Percentiles rank a stretch among this genome's conserved stretches.
These are phyloP conservation scores for Trametopsis cervina DNA, from an alignment of 768 basidiomycete genomes.

Conservation along the genomic window DNA sequence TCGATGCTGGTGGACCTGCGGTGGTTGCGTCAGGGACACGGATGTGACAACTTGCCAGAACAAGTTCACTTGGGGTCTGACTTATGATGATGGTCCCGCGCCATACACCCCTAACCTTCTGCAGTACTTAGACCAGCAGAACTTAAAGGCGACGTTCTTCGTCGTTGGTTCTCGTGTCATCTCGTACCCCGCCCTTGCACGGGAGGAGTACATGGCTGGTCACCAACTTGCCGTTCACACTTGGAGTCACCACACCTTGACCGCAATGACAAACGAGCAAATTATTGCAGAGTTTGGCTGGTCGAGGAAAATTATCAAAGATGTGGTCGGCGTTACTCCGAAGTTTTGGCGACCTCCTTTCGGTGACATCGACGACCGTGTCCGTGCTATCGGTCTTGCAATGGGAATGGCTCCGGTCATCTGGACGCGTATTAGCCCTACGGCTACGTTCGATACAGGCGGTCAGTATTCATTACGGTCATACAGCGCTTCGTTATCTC, in stretches of 20 bases:
- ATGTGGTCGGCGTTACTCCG: conserved; percentile 72
- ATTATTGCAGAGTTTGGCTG: conserved; percentile 88
- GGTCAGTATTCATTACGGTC: conserved; percentile 29
- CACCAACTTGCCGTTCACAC: conserved; percentile 75
- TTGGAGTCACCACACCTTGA: conserved; percentile 69
- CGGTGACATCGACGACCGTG: conserved; percentile 80
- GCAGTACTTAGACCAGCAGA: conserved; percentile 52
- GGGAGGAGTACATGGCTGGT: conserved; percentile 66
- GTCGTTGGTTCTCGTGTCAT: conserved; percentile 77
- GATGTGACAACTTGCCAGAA: conserved; percentile 76
- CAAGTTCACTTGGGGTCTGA: conserved; percentile 49
- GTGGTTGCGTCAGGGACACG: conserved; percentile 56
- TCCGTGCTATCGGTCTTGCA: conserved; percentile 73
- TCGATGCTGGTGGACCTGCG: conserved; percentile 80
- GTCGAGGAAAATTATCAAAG: conserved; percentile 80
- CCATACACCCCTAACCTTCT: conserved; percentile 71
- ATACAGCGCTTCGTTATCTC: background rate
- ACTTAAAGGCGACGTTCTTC: conserved; percentile 82
- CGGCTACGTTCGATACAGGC: conserved; percentile 64
- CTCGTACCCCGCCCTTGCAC: conserved; percentile 61
- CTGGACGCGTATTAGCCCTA: conserved; percentile 65
- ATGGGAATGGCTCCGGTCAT: conserved; percentile 83
- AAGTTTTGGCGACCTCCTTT: conserved; percentile 78
- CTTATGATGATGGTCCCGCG: conserved; percentile 77
- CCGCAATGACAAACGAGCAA: conserved; percentile 68